Conservation (phyloP, 2,329 filamentous ascomycete genomes). For the Trichoderma pleuroti region DNA sequence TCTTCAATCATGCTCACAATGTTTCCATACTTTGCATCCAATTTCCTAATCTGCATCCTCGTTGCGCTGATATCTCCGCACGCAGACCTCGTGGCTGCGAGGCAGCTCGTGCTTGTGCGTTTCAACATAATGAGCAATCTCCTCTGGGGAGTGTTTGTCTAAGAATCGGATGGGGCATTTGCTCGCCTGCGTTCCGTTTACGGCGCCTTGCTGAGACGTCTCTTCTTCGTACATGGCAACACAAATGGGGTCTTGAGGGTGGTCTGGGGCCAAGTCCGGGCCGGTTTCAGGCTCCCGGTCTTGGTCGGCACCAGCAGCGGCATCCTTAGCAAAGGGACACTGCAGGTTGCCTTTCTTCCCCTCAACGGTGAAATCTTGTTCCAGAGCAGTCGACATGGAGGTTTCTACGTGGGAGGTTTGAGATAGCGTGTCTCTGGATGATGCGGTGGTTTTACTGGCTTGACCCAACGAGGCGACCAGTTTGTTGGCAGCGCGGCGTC, state of each 20-base stretch:
- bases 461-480: slow-evolving; percentile 45
- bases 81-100: slow-evolving; percentile 87
- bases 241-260: slow-evolving; percentile 58
- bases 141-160: slow-evolving; percentile 87
- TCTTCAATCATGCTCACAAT: slow-evolving; percentile 93
- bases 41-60: slow-evolving; percentile 78
- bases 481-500: slow-evolving; percentile 55
- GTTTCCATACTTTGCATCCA: slow-evolving; percentile 92
- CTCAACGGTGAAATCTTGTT: slow-evolving; percentile 86
- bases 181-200: slow-evolving; percentile 48
- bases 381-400: slow-evolving; percentile 64
- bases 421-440: slow-evolving; percentile 47
- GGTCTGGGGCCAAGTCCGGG: slow-evolving; percentile 44
- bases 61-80: slow-evolving; percentile 84
- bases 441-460: slow-evolving; percentile 49
- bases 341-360: slow-evolving; percentile 75
- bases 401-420: slow-evolving; percentile 47
- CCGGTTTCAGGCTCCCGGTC: slow-evolving; percentile 27
- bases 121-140: slow-evolving; percentile 90
- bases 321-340: slow-evolving; percentile 68
- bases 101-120: slow-evolving; percentile 94
- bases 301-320: slow-evolving; percentile 25
- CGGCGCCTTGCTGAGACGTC: slow-evolving; percentile 49
- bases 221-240: slow-evolving; percentile 61
- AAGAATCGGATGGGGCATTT: slow-evolving; percentile 92